Evolutionary conservation across 345 rosid species (phyloP).

Genomic region (Gynandropsis gynandra): DNA sequence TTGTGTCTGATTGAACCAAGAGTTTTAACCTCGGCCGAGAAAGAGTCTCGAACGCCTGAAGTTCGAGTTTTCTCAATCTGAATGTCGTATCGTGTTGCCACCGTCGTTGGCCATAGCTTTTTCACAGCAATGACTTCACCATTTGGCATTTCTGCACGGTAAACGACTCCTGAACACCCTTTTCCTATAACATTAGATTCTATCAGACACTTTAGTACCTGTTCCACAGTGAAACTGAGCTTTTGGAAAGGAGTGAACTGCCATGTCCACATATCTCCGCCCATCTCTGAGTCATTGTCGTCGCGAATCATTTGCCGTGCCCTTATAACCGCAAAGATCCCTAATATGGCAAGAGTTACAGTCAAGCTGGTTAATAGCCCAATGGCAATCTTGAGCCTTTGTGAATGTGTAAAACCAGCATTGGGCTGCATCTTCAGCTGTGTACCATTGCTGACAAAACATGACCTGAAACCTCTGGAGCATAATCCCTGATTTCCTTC

Average conservation of each 20-base stretch:
- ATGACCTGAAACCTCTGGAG: constrained; percentile 43
- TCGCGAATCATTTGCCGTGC: constrained; percentile 37
- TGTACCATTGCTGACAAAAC: constrained; percentile 42
- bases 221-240: constrained; percentile 59
- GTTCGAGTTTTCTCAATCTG: constrained; percentile 29
- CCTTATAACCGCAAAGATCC: constrained; percentile 42
- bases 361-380: constrained; percentile 45
- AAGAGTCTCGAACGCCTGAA: constrained; percentile 61
- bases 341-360: constrained; percentile 40
- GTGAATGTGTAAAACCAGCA: constrained; percentile 29
- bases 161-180: constrained; percentile 87
- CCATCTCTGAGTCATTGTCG: constrained; percentile 48
- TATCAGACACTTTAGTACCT: constrained; percentile 56
- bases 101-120: constrained; percentile 63
- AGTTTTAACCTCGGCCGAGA: constrained; percentile 81
- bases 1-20: constrained; percentile 80
- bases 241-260: constrained; percentile 79
- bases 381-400: constrained; percentile 42
- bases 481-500: constrained; percentile 54
- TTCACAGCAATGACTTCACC: constrained; percentile 76
- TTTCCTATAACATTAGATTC: constrained; percentile 71
- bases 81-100: constrained; percentile 30
- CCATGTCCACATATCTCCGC: constrained; percentile 54
- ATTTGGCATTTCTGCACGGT: constrained; percentile 58
- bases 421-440: constrained; percentile 15